A percentile compares a stretch with the other conserved stretches of the same genome.
phyloP scores from a whole-genome alignment of 2,329 filamentous ascomycete species.

The Leptodontidium sp. region DNA sequence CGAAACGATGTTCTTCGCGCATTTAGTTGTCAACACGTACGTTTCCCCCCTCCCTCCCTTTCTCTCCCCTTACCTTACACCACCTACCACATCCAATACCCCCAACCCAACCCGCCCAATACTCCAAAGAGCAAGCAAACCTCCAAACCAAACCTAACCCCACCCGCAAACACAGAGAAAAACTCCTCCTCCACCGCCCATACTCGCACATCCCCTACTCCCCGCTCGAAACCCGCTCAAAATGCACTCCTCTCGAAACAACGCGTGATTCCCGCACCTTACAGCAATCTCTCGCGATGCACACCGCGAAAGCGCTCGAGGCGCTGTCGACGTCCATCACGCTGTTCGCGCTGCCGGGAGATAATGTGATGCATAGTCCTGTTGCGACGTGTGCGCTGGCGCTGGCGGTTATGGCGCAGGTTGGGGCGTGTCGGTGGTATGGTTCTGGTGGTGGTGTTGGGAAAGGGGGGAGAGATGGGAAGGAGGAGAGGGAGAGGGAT shows the following conservation, averaged over 20 bases:
- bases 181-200: conserved; percentile 58
- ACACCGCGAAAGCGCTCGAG: conserved; percentile 66
- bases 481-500: neutral
- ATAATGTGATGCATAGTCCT: conserved; percentile 62
- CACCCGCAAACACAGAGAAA: too few species aligned
- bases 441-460: neutral
- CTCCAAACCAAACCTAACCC: neutral
- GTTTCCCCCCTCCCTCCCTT: neutral
- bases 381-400: conserved; percentile 65
- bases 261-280: conserved; percentile 48
- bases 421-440: conserved; percentile 62
- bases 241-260: conserved; percentile 37
- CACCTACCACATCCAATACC: neutral
- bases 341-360: conserved; percentile 61
- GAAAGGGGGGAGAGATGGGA: neutral
- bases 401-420: conserved; percentile 59
- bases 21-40: conserved; percentile 46
- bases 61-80: neutral
- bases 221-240: conserved; percentile 29
- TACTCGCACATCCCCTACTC: conserved; percentile 55
- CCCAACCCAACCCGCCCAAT: too few species aligned
- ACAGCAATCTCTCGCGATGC: conserved; percentile 54
- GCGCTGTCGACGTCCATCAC: conserved; percentile 64
- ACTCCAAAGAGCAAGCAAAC: neutral
- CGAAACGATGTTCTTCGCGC: conserved; percentile 49